phyloP scores from a whole-genome alignment of 225 moss, liverwort and hornwort genomes.

The Anthoceros angustus region DNA sequence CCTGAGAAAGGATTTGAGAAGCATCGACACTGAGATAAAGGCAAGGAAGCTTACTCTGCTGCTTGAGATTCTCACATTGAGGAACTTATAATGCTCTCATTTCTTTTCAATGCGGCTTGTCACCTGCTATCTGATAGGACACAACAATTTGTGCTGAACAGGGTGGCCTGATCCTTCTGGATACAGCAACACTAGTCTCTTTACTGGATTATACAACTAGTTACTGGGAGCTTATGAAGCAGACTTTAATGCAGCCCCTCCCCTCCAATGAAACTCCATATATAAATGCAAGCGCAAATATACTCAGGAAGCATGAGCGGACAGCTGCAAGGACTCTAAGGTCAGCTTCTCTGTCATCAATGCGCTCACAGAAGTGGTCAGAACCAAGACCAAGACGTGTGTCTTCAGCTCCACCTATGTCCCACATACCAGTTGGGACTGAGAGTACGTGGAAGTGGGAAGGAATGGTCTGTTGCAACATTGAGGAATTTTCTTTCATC shows the following conservation, averaged over 20 bases:
- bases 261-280: not conserved
- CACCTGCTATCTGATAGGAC: not conserved
- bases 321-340: conserved; percentile 28
- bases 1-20: conserved; percentile 39
- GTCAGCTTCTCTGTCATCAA: conserved; percentile 49
- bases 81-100: not conserved
- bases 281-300: not conserved
- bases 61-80: not conserved
- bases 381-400: conserved; percentile 41
- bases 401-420: conserved; percentile 53
- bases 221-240: not conserved
- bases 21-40: conserved; percentile 36
- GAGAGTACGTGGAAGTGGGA: conserved; percentile 12
- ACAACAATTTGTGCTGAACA: not conserved
- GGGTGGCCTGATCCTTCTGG: not conserved
- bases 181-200: not conserved
- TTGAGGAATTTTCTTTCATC: conserved; percentile 60
- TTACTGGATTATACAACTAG: not conserved
- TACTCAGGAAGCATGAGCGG: conserved; percentile 4
- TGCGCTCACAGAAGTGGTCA: conserved; percentile 20
- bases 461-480: conserved; percentile 14
- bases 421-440: conserved; percentile 17
- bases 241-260: not conserved
- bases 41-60: conserved; percentile 17
- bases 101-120: not conserved